These are phyloP conservation scores for Pythium apleroticum DNA, from an alignment of 352 stramenopile species.

Conservation along the genomic window DNA sequence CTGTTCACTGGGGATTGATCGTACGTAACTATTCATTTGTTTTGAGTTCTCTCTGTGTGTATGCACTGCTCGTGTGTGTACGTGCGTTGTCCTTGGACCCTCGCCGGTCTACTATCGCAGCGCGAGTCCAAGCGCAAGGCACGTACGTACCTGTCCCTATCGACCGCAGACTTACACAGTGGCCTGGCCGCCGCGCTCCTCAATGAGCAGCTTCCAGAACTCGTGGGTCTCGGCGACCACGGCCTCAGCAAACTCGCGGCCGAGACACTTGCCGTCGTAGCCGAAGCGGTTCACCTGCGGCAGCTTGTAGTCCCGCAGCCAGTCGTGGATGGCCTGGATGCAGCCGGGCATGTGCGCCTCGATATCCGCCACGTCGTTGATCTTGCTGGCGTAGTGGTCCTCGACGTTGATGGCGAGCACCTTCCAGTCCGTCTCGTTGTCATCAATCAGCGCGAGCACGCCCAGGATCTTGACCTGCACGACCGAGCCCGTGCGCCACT, in stretches of 20 bases:
- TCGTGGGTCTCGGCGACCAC: constrained; percentile 87
- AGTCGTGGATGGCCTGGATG: constrained; percentile 94
- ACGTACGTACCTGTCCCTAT: no score
- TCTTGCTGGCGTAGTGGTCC: constrained; percentile 96
- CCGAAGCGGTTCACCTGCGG: constrained; percentile 99
- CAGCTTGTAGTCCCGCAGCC: constrained; percentile 99
- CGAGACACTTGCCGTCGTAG: constrained; percentile 97
- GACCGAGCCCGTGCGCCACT: constrained; percentile 92
- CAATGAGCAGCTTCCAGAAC: constrained; percentile 90
- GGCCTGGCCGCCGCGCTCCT: constrained; percentile 78
- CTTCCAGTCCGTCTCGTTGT: constrained; percentile 99
- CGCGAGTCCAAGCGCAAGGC: no score
- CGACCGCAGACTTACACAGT: constrained; percentile 83
- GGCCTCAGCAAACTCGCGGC: constrained; percentile 85
- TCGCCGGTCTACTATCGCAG: neutral
- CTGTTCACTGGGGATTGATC: neutral
- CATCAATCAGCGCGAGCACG: constrained; percentile 98
- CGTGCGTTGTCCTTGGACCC: neutral
- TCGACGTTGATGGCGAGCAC: constrained; percentile 96
- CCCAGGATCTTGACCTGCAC: constrained; percentile 98
- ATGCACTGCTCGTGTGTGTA: neutral
- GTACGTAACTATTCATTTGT: neutral
- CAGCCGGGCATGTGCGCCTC: constrained; percentile 93
- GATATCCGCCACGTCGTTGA: constrained; percentile 98
- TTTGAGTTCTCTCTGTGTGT: no score